These are phyloP conservation scores for Penicillium thymicola DNA, from an alignment of 2,329 filamentous ascomycete genomes.

Conservation along the genomic window DNA sequence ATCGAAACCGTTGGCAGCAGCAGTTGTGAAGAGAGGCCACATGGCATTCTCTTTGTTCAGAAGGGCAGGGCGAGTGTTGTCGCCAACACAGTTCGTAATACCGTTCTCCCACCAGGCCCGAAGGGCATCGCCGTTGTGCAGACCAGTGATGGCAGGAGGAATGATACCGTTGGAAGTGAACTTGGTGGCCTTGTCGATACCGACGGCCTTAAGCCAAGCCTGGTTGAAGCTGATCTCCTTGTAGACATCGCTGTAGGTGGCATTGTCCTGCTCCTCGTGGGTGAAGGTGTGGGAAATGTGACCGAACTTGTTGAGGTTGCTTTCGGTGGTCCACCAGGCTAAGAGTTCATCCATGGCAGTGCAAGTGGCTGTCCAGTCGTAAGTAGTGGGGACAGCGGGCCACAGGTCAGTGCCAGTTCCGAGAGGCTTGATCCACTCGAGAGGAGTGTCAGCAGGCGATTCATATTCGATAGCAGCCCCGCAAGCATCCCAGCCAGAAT, in stretches of 20 bases:
- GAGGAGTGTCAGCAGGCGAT: constrained; percentile 45
- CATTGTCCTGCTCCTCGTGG: constrained; percentile 58
- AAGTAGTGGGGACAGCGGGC: constrained; percentile 45
- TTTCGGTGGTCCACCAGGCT: constrained; percentile 52
- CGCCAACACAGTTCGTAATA: constrained; percentile 60
- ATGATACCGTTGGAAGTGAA: constrained; percentile 58
- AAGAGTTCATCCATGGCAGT: constrained; percentile 50
- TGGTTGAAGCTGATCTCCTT: constrained; percentile 61
- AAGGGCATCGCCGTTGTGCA: constrained; percentile 63
- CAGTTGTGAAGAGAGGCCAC: constrained; percentile 55
- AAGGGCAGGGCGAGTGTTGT: constrained; percentile 58
- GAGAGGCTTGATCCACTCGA: constrained; percentile 51
- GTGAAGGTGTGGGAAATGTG: constrained; percentile 64
- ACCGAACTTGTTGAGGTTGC: constrained; percentile 54
- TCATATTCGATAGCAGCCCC: constrained; percentile 46
- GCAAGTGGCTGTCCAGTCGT: constrained; percentile 51
- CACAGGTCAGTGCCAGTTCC: constrained; percentile 52
- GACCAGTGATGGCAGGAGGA: constrained; percentile 61
- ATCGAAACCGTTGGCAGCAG: constrained; percentile 52
- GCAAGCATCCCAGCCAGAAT: constrained; percentile 26
- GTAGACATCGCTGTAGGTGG: constrained; percentile 55
- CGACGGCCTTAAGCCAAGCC: constrained; percentile 55
- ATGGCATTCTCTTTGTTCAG: constrained; percentile 52
- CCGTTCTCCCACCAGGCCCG: constrained; percentile 58
- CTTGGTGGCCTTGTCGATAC: constrained; percentile 45